Percentiles rank a stretch among this genome's conserved stretches.
Conservation (phyloP, 768 basidiomycete genomes). For the Podaxis mareebaensis region DNA sequence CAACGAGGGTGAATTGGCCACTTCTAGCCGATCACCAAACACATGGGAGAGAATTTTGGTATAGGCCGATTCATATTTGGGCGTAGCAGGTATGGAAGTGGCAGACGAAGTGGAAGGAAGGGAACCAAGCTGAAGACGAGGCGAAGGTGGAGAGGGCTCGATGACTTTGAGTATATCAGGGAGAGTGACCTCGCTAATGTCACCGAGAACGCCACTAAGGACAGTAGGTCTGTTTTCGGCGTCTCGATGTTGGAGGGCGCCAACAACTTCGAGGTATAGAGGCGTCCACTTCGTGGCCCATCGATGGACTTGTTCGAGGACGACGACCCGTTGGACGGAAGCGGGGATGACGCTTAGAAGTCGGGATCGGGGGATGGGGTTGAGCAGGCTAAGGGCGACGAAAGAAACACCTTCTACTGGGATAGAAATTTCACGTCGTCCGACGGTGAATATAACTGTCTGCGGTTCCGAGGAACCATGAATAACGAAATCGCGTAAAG, state of each 20-base stretch:
- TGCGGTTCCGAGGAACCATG: slow-evolving; percentile 57
- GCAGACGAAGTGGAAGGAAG: slow-evolving; percentile 28
- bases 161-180: slow-evolving; percentile 56
- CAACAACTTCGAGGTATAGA: slow-evolving; percentile 79
- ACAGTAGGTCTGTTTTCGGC: slow-evolving; percentile 51
- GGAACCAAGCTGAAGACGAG: slow-evolving; percentile 52
- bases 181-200: slow-evolving; percentile 36
- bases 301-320: slow-evolving; percentile 77
- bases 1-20: slow-evolving; percentile 81
- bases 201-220: slow-evolving; percentile 64
- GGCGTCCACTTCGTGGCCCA: slow-evolving; percentile 89
- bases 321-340: slow-evolving; percentile 66
- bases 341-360: slow-evolving; percentile 61
- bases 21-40: slow-evolving; percentile 76
- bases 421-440: slow-evolving; percentile 40
- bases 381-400: slow-evolving; percentile 65
- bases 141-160: slow-evolving; percentile 34
- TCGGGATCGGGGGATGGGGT: slow-evolving; percentile 64
- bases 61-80: slow-evolving; percentile 89
- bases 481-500: slow-evolving; percentile 54
- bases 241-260: slow-evolving; percentile 64
- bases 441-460: slow-evolving; percentile 73
- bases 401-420: slow-evolving; percentile 61
- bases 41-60: slow-evolving; percentile 84
- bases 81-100: slow-evolving; percentile 59